A percentile compares a stretch with the other conserved stretches of the same genome.
Evolutionary conservation across 2,329 filamentous ascomycete species (phyloP).

Genomic region (Didymella exigua): DNA sequence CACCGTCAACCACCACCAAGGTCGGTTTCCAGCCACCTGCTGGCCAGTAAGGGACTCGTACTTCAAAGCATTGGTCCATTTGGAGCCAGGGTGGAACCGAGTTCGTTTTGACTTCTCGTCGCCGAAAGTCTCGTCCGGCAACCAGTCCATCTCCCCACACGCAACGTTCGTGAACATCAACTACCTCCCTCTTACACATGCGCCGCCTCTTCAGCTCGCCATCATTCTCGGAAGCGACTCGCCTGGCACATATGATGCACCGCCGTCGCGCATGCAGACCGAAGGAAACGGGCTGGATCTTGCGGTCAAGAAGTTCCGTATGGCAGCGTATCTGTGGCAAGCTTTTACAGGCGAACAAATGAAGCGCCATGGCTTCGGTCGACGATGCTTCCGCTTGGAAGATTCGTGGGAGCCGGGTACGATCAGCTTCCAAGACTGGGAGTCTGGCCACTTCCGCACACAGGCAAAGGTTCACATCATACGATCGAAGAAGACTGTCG

Average conservation of each 20-base stretch:
- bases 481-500: slow-evolving; percentile 79
- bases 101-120: slow-evolving; percentile 87
- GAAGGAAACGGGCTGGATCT: slow-evolving; percentile 83
- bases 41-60: slow-evolving; percentile 91
- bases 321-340: slow-evolving; percentile 96
- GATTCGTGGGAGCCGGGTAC: slow-evolving; percentile 93
- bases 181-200: slow-evolving; percentile 78
- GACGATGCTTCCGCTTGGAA: slow-evolving; percentile 86
- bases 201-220: slow-evolving; percentile 86
- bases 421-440: slow-evolving; percentile 74
- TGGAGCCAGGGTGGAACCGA: slow-evolving; percentile 89
- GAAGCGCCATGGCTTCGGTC: slow-evolving; percentile 84
- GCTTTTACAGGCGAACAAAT: slow-evolving; percentile 97
- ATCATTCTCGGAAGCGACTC: slow-evolving; percentile 90
- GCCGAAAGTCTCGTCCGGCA: slow-evolving; percentile 75
- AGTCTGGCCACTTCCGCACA: slow-evolving; percentile 76
- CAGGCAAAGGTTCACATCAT: slow-evolving; percentile 91
- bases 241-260: slow-evolving; percentile 80
- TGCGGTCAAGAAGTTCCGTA: slow-evolving; percentile 87
- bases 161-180: slow-evolving; percentile 81
- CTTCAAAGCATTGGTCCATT: slow-evolving; percentile 89
- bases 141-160: slow-evolving; percentile 71
- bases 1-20: slow-evolving; percentile 80
- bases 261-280: slow-evolving; percentile 73
- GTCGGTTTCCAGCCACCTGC: slow-evolving; percentile 77